phyloP scores from a whole-genome alignment of 805 yeast species.

The Wickerhamomyces canadensis region DNA sequence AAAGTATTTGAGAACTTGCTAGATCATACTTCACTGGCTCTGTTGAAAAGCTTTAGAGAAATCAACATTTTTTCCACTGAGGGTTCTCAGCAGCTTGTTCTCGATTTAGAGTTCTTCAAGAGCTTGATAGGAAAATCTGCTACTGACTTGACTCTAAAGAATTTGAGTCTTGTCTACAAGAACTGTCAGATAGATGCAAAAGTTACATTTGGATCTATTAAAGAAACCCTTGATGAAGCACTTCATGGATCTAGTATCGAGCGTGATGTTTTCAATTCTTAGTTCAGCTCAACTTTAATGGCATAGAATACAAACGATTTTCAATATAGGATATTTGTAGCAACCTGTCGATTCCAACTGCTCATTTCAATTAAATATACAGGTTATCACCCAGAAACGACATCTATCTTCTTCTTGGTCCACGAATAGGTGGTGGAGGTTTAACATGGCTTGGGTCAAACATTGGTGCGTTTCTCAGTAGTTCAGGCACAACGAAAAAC shows the following conservation, averaged over 20 bases:
- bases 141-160: constrained; percentile 7
- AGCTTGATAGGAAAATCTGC: constrained; percentile 20
- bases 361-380: no score
- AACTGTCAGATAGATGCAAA: constrained; percentile 9
- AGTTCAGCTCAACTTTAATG: no score
- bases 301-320: no score
- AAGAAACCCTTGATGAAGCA: constrained; percentile 12
- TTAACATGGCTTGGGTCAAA: constrained; percentile 54
- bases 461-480: constrained; percentile 84
- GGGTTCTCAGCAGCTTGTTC: constrained; percentile 45
- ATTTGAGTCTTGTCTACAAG: constrained; percentile 20
- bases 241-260: constrained; percentile 17
- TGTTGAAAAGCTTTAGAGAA: constrained; percentile 35
- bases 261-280: constrained; percentile 17
- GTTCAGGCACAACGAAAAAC: constrained; percentile 83
- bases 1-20: constrained; percentile 40
- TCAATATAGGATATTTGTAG: no score
- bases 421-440: constrained; percentile 70
- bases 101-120: constrained; percentile 50
- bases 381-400: no score
- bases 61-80: constrained; percentile 40
- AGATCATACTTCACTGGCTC: constrained; percentile 32
- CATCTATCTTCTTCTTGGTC: constrained; percentile 37
- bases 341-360: no score
- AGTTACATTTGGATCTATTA: constrained; percentile 5